Evolutionary conservation across 331 rosid genomes (phyloP).

Genomic region (Cucumis variabilis): DNA sequence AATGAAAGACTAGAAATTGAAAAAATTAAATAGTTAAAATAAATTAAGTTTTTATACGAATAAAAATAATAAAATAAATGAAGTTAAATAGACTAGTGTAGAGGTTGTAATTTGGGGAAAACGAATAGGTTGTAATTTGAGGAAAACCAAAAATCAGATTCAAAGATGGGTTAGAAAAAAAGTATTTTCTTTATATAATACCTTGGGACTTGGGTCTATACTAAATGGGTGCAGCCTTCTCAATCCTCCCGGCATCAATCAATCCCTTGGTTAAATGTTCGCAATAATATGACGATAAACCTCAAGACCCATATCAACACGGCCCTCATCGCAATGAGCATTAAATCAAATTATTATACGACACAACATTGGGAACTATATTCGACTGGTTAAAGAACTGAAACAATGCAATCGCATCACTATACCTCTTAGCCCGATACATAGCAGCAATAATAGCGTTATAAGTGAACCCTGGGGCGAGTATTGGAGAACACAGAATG

Average conservation of each 20-base stretch:
- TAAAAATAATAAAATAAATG: no score
- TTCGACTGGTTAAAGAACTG: slow-evolving; percentile 85
- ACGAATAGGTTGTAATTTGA: no score
- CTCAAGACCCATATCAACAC: slow-evolving; percentile 76
- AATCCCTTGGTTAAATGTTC: slow-evolving; percentile 81
- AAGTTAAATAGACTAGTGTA: no score
- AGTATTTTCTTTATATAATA: no score
- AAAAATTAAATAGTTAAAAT: no score
- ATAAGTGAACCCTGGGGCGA: slow-evolving; percentile 96
- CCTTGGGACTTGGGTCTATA: no score
- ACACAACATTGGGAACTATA: slow-evolving; percentile 86
- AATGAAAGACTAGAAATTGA: no score
- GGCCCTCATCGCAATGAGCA: slow-evolving; percentile 86
- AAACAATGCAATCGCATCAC: slow-evolving; percentile 79
- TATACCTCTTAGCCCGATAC: slow-evolving; percentile 86
- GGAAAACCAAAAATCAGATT: no score
- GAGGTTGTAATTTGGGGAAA: no score
- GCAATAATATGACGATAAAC: slow-evolving; percentile 71
- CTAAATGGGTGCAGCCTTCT: no score
- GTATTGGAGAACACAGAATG: slow-evolving; percentile 80
- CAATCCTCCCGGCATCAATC: slow-evolving; percentile 63
- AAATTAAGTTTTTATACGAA: no score
- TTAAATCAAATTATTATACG: slow-evolving; percentile 81
- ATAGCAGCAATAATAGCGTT: slow-evolving; percentile 94
- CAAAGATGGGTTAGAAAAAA: no score